Base-by-base conservation (phyloP, 441 rosid species). In the Sinapis alba region DNA sequence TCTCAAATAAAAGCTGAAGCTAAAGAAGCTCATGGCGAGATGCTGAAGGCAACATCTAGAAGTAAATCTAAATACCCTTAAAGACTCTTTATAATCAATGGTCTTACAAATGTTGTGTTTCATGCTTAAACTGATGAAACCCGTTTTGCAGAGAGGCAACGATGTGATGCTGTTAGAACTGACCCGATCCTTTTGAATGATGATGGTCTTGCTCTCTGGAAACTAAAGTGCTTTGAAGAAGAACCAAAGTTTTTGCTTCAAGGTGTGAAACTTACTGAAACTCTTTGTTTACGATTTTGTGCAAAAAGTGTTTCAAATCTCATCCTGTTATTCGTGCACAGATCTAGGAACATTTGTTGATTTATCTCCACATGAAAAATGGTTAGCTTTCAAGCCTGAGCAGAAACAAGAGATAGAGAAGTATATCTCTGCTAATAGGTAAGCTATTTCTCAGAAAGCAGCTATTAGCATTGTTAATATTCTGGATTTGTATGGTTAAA, bases 81-180 rank as follows among this genome's bases (percentile, higher is more conserved):
- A 27, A 26, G 15, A 61, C 26, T 61, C 24, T 61, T 61, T 61
- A 32, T 34, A 3, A 34, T 32, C 16, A 32, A 62, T 11, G 26
- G 24, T 60, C n/a, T 28, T 59, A 15, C 36, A 24, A 50, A 34
- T 23, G 21, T 23, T 34, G 41, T 50, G 16, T 62, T 72, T 3
- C 26, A 54, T 50, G 12, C 28, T 47, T 50, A 50, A 62, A 12
- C 13, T 64, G 19, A 47, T 56, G 10, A 51, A 60, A 69, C 77
- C 28, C 1, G 5, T 18, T 41, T 45, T 76, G 61, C 69, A 91
- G 94, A 81, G 81, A 70, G 47, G 34, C 84, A 65, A 73, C 84
- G 85, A 77, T 82, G 87, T 60, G 92, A 88, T 87, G 96, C 93
- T 56, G 85, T 88, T 78, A 90, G 97, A 84, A 90, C 90, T 0